These are phyloP conservation scores for Cryptococcus sp. DNA, from an alignment of 1,284 basidiomycete species.

Conservation along the genomic window DNA sequence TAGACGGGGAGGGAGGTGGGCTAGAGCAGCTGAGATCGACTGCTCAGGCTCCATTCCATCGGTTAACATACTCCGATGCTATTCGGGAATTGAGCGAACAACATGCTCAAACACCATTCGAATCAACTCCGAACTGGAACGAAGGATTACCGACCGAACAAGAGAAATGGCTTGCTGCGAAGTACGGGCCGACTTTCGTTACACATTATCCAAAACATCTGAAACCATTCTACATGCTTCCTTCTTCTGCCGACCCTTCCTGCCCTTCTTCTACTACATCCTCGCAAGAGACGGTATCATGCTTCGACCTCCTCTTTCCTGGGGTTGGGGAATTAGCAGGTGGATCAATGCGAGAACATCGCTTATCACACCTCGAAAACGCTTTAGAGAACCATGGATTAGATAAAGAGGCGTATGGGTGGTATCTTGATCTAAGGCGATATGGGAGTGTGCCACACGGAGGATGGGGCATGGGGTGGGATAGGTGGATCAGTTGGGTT, in stretches of 20 bases:
- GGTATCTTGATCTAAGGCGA: conserved; percentile 78
- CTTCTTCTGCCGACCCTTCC: conserved; percentile 9
- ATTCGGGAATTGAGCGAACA: conserved; percentile 57
- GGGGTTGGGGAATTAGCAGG: conserved; percentile 84
- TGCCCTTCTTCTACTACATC: conserved; percentile 6
- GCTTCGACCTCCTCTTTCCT: conserved; percentile 91
- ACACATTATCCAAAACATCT: conserved; percentile 75
- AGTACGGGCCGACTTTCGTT: conserved; percentile 73
- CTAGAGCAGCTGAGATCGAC: conserved; percentile 7
- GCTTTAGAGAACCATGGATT: conserved; percentile 57
- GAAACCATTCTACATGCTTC: conserved; percentile 98
- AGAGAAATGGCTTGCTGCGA: conserved; percentile 79
- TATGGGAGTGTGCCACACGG: conserved; percentile 81
- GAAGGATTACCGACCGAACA: conserved; percentile 77
- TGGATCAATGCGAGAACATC: conserved; percentile 85
- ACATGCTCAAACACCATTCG: conserved; percentile 50
- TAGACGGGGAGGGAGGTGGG: too few species aligned
- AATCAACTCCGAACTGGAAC: conserved; percentile 60
- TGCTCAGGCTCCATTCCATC: conserved; percentile 41
- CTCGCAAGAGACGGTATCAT: conserved; percentile 56
- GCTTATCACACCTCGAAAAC: conserved; percentile 56
- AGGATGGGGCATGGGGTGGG: conserved; percentile 90
- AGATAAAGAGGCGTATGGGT: conserved; percentile 60
- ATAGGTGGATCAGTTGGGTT: conserved; percentile 77
- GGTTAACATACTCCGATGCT: conserved; percentile 77